These are phyloP conservation scores for Kodamaea suecica DNA, from an alignment of 1,139 yeast genomes.

Conservation along the genomic window DNA sequence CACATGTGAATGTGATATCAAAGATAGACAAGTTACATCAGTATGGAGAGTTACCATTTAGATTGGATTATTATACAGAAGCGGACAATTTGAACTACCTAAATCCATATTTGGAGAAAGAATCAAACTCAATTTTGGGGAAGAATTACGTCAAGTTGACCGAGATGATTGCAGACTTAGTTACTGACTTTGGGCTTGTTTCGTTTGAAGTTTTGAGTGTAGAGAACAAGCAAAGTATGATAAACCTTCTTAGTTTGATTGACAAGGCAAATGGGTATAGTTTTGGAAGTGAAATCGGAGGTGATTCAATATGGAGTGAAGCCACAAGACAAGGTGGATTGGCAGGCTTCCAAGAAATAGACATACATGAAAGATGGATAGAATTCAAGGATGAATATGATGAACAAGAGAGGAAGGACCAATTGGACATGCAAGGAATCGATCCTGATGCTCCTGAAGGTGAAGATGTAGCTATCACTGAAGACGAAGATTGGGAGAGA, in stretches of 20 bases:
- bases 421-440: conserved; percentile 28
- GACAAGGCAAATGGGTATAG: conserved; percentile 94
- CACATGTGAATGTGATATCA: conserved; percentile 57
- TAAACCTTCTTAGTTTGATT: conserved; percentile 65
- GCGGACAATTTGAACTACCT: conserved; percentile 78
- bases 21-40: conserved; percentile 78
- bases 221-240: conserved; percentile 92
- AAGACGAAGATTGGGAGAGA: conserved; percentile 70
- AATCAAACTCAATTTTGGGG: conserved; percentile 60
- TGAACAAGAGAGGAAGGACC: conserved; percentile 50
- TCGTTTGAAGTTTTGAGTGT: conserved; percentile 86
- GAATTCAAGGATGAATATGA: conserved; percentile 80
- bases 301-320: conserved; percentile 95
- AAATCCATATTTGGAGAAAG: conserved; percentile 67
- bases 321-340: conserved; percentile 79
- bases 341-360: conserved; percentile 50
- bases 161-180: conserved; percentile 74
- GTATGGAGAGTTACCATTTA: conserved; percentile 63
- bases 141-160: conserved; percentile 67
- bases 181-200: conserved; percentile 84
- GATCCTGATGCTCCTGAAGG: conserved; percentile 25
- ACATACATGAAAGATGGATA: conserved; percentile 94
- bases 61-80: conserved; percentile 83
- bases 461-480: conserved; percentile 37
- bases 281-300: conserved; percentile 93